phyloP scores from a whole-genome alignment of 768 basidiomycete genomes.

The Boletellus emodensis region DNA sequence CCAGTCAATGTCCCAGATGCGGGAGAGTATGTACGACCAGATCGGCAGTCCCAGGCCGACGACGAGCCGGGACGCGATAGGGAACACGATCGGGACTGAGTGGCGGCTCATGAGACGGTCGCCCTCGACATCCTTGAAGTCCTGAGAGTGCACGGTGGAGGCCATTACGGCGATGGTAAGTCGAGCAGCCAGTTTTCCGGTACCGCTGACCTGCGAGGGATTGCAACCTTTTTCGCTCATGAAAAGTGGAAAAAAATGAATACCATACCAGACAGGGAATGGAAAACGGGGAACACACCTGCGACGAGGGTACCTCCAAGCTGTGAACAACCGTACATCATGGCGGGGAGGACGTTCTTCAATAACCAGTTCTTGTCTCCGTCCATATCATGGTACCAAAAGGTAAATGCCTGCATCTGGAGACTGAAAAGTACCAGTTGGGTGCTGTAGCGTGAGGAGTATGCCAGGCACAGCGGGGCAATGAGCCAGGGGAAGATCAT shows the following conservation, averaged over 20 bases:
- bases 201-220: slow-evolving; percentile 22
- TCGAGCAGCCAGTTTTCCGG: slow-evolving; percentile 29
- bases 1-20: slow-evolving; percentile 34
- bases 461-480: slow-evolving; percentile 31
- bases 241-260: not conserved
- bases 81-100: slow-evolving; percentile 44
- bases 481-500: slow-evolving; percentile 35
- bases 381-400: slow-evolving; percentile 38
- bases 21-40: slow-evolving; percentile 36
- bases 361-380: slow-evolving; percentile 36
- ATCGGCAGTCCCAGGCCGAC: slow-evolving; percentile 32
- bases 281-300: slow-evolving; percentile 21
- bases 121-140: slow-evolving; percentile 44
- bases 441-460: slow-evolving; percentile 32
- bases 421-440: slow-evolving; percentile 33
- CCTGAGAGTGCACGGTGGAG: slow-evolving; percentile 49
- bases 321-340: slow-evolving; percentile 36
- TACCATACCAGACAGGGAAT: not conserved
- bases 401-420: slow-evolving; percentile 29
- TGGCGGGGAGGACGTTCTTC: slow-evolving; percentile 37
- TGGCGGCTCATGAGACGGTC: slow-evolving; percentile 36
- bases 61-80: slow-evolving; percentile 32
- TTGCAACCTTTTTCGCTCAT: slow-evolving; percentile 17
- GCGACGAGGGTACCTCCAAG: slow-evolving; percentile 38
- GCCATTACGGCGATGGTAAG: slow-evolving; percentile 38